Conservation (phyloP, 768 basidiomycete species). For the Tylopilus balloui region DNA sequence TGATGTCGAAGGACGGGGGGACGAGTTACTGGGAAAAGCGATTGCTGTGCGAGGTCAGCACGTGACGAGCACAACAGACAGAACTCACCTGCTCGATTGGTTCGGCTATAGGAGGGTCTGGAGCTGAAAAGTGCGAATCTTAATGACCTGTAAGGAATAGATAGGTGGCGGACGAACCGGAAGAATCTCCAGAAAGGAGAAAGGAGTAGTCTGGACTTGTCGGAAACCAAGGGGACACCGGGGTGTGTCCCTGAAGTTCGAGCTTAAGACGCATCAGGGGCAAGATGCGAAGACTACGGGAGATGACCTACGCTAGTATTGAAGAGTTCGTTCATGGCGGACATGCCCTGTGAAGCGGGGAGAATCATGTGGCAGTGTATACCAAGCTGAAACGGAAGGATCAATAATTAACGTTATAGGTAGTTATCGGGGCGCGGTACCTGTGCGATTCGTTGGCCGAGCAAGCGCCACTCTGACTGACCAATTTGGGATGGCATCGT, state of each 20-base stretch:
- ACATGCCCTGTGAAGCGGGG: slow-evolving; percentile 43
- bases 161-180: slow-evolving; percentile 13
- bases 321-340: slow-evolving; percentile 45
- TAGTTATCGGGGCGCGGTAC: slow-evolving; percentile 29
- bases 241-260: slow-evolving; percentile 22
- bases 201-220: slow-evolving; percentile 36
- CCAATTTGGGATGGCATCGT: slow-evolving; percentile 28
- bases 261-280: slow-evolving; percentile 15
- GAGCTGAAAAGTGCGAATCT: slow-evolving; percentile 1
- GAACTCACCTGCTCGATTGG: slow-evolving; percentile 13
- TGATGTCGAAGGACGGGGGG: slow-evolving; percentile 27
- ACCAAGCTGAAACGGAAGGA: slow-evolving; percentile 37
- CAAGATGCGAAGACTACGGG: neutral
- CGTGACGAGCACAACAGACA: neutral
- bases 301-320: slow-evolving; percentile 38
- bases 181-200: slow-evolving; percentile 41
- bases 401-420: slow-evolving; percentile 14
- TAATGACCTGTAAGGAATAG: neutral
- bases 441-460: slow-evolving; percentile 43
- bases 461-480: slow-evolving; percentile 38
- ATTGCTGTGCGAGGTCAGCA: slow-evolving; percentile 12
- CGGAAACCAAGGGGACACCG: slow-evolving; percentile 38
- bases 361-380: slow-evolving; percentile 59
- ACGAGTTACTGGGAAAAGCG: slow-evolving; percentile 1
- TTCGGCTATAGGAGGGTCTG: slow-evolving; percentile 10